Percentiles rank a stretch among this genome's conserved stretches.
phyloP scores from a whole-genome alignment of 2,329 filamentous ascomycete species.

The Nothophoma quercina region DNA sequence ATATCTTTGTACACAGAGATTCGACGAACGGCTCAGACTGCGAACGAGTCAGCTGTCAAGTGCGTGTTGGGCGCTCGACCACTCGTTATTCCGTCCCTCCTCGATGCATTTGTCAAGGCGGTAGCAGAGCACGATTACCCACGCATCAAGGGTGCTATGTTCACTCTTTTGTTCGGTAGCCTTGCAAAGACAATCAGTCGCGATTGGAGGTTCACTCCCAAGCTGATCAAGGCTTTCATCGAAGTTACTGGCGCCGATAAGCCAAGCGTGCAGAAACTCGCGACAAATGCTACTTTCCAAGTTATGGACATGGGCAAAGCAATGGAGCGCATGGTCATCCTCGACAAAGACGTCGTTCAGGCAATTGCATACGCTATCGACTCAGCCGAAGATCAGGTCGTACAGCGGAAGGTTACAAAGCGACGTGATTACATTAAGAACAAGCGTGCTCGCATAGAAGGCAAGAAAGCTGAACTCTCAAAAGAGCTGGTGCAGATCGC shows the following conservation, averaged over 20 bases:
- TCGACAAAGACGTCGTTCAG: conserved; percentile 75
- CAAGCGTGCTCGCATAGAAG: conserved; percentile 79
- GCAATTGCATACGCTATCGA: conserved; percentile 61
- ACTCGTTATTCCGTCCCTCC: conserved; percentile 86
- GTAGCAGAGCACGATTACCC: conserved; percentile 83
- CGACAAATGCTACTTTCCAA: conserved; percentile 80
- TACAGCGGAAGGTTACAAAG: conserved; percentile 66
- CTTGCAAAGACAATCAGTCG: conserved; percentile 85
- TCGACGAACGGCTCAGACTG: conserved; percentile 88
- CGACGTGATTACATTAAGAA: conserved; percentile 77
- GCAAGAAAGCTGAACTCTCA: conserved; percentile 80
- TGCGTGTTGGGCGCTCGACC: conserved; percentile 86
- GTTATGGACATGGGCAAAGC: conserved; percentile 92
- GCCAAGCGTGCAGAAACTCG: conserved; percentile 89
- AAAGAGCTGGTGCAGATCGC: conserved; percentile 81
- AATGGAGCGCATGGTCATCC: conserved; percentile 83
- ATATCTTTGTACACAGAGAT: conserved; percentile 95
- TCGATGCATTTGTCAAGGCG: conserved; percentile 79
- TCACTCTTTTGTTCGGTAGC: conserved; percentile 87
- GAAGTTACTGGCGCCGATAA: conserved; percentile 90
- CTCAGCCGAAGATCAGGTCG: conserved; percentile 60
- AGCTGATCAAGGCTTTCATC: conserved; percentile 89
- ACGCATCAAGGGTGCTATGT: conserved; percentile 93
- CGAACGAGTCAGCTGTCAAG: conserved; percentile 92
- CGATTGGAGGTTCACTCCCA: conserved; percentile 94